Percentiles rank a stretch among this genome's conserved stretches.
Evolutionary conservation across 768 basidiomycete genomes (phyloP).

Genomic region (Russula griseocarnosa): DNA sequence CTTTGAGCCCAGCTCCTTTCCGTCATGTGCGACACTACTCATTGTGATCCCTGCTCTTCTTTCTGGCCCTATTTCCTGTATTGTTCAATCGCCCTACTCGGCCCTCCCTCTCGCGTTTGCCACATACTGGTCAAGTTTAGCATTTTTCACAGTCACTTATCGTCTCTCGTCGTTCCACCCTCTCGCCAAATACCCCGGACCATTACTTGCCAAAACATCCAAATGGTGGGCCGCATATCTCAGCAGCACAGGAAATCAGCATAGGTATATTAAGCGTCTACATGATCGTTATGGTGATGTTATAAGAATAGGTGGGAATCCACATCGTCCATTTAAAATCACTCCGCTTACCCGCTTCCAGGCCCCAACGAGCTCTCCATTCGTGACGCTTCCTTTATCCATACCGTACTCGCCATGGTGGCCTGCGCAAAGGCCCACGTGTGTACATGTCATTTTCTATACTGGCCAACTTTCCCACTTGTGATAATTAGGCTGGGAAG

Average conservation of each 20-base stretch:
- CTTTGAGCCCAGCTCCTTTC: slow-evolving; percentile 5
- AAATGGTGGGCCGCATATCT: slow-evolving; percentile 41
- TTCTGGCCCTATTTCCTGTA: slow-evolving; percentile 2
- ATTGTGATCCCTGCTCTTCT: slow-evolving; percentile 11
- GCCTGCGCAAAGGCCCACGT: slow-evolving; percentile 26
- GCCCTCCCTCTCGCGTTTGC: slow-evolving; percentile 13
- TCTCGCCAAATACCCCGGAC: slow-evolving; percentile 49
- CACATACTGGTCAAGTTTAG: background rate
- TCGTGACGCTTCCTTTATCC: slow-evolving; percentile 15
- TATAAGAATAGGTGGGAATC: slow-evolving; percentile 37
- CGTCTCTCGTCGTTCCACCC: slow-evolving; percentile 54
- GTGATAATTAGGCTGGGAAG: slow-evolving; percentile 21
- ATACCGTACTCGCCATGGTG: slow-evolving; percentile 15
- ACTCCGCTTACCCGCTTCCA: background rate
- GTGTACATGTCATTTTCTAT: background rate
- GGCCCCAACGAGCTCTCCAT: slow-evolving; percentile 20
- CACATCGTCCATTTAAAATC: background rate
- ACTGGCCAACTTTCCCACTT: background rate
- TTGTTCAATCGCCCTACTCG: background rate
- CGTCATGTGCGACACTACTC: background rate
- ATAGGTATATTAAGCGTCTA: slow-evolving; percentile 32
- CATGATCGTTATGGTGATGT: slow-evolving; percentile 38
- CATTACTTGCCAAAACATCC: slow-evolving; percentile 41
- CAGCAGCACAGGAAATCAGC: slow-evolving; percentile 38
- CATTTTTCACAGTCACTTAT: slow-evolving; percentile 34